Base-by-base conservation (phyloP, 2,329 filamentous ascomycete species). In the Colletotrichum sp. region DNA sequence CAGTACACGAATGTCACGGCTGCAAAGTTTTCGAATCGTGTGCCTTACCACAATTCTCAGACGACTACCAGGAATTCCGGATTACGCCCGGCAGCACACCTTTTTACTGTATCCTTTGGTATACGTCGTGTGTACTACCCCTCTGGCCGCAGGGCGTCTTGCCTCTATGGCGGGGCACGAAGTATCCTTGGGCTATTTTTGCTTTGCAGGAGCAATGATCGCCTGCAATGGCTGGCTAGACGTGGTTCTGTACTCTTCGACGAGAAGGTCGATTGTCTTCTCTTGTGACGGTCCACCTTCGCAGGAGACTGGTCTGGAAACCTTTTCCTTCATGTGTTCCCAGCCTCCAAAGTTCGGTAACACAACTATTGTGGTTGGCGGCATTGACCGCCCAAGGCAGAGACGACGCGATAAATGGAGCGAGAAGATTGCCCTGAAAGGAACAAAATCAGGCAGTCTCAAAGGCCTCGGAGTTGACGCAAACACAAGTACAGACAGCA, bases 81-180 rank as follows among this genome's bases (percentile, higher is more conserved):
- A 72, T 15, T 83, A 81, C 2, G 80, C 82, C 3, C 85, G 84
- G 75, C 87, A 90, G 75, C 88, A 87, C 7, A 87, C 90, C 10
- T 92, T 94, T 77, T 91, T 94, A 34, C 86, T 93, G 9, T 95
- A 95, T 76, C 93, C 93, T 0, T 80, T 93, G 78, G 92, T 94
- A 77, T 94, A 94, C 81, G 88, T 94, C 8, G 79, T 93, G n/a
- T 93, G 93, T 80, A 94, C 93, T 0, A 87, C 92, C 0, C 93
- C 93, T 0, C 86, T 95, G 1, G 92, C 92, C 6, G 87, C 90
- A 0, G 92, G 92, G 16, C 90, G 93, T 75, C 92, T 94, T 80
- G 89, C 89, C 18, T 88, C 88, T 24, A 93, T 94, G 89, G 88
- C 90, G 0, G 89, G 90, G 1, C 83, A 85, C 12, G 66, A 84